phyloP scores from a whole-genome alignment of 768 basidiomycete genomes.

The Thelephora ganbajun region DNA sequence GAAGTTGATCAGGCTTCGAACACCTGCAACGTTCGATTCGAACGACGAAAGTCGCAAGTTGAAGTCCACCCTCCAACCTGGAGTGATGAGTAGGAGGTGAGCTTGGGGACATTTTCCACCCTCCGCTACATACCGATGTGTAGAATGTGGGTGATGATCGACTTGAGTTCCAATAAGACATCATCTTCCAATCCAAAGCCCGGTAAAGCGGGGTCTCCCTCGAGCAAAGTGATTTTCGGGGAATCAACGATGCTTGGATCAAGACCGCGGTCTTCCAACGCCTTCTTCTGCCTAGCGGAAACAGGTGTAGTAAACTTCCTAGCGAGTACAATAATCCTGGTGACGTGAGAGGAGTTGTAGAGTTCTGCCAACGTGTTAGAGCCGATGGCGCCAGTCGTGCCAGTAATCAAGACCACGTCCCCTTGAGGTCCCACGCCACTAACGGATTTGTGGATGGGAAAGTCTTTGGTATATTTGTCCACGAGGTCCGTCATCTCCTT shows the following conservation, averaged over 20 bases:
- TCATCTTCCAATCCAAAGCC: constrained; percentile 5
- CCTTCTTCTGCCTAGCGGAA: constrained; percentile 5
- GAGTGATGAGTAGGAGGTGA: constrained; percentile 3
- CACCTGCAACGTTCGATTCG: constrained; percentile 14
- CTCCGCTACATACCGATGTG: constrained; percentile 16
- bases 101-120: constrained; percentile 17
- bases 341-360: constrained; percentile 7
- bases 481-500: constrained; percentile 23
- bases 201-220: constrained; percentile 5
- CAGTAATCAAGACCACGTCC: constrained; percentile 19
- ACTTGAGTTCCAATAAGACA: not conserved
- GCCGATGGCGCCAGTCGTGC: constrained; percentile 20
- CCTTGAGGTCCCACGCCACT: constrained; percentile 1
- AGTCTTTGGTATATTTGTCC: constrained; percentile 22
- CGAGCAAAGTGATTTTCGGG: constrained; percentile 6
- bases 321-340: constrained; percentile 15
- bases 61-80: constrained; percentile 29
- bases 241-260: constrained; percentile 3
- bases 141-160: constrained; percentile 21
- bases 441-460: constrained; percentile 2
- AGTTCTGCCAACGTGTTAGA: constrained; percentile 14
- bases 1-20: constrained; percentile 21
- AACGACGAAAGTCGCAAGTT: constrained; percentile 19
- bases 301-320: constrained; percentile 5
- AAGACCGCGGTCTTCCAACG: constrained; percentile 8